Evolutionary conservation across 495 filamentous ascomycete genomes (phyloP), one percentile per base, ranked within the genome.

Genomic region (Penicillium canariense): DNA sequence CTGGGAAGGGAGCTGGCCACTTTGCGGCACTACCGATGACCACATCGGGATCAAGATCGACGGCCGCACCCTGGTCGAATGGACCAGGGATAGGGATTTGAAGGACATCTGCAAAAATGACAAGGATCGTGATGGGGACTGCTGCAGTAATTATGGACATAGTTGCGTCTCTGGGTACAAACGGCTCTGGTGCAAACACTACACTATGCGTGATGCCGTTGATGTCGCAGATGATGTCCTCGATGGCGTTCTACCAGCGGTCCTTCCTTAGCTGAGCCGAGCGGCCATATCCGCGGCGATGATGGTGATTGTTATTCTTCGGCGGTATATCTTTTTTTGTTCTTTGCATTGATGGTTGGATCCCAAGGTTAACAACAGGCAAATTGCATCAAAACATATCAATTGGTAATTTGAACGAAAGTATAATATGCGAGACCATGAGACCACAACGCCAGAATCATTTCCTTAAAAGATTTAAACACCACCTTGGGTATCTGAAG

Each of bases 111-210:
- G 54, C 31, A 42, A 32, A 14, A 12, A 27, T 28, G 54, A 38
- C 14, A 57, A 39, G 7, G 8, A 14, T 3, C 2, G 15, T 1
- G 25, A 36, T 15, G 50, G 45, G 1, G 52, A 43, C 17, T 58
- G 55, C 11, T 58, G 55, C 32, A 2, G 11, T 3, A 20, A 35
- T 8, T 58, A 53, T 38, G 55, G 55, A 1, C 27, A 26, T 20
- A 45, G 49, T 3, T 58, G 55, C 23, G 34, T 43, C n/a, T 53
- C 32, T 49, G 50, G 55, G 3, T 58, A 58, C 14, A 58, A 58
- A 15, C 55, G 50, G 1, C 44, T 58, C 2, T 58, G 55, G 55
- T 58, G 55, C 40, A 53, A 53, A 40, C 30, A 36, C 17, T 53
- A 53, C 9, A 36, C 28, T 53, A 30, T 18, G 3, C 28, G 17